Conservation (phyloP, 2,329 filamentous ascomycete genomes). For the Ceratocystiopsis minuta region DNA sequence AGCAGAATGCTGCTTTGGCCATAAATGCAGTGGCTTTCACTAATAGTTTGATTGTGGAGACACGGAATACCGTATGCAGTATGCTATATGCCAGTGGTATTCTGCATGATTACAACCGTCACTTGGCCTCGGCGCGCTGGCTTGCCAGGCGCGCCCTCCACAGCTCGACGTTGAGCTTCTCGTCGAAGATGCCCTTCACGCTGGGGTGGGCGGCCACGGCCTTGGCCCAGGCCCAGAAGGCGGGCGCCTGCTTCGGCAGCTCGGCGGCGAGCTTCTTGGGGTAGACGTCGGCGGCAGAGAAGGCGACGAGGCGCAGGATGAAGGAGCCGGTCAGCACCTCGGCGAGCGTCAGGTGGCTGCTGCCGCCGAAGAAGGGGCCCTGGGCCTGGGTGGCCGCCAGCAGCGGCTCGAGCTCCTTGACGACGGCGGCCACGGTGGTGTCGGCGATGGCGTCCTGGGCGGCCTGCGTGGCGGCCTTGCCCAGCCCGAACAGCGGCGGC, state of each 20-base stretch:
- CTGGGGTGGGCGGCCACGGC: constrained; percentile 43
- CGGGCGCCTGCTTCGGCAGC: constrained; percentile 36
- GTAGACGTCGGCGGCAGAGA: constrained; percentile 35
- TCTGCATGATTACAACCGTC: no score
- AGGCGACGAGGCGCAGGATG: constrained; percentile 38
- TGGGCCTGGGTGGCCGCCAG: constrained; percentile 25
- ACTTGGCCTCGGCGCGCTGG: constrained; percentile 7
- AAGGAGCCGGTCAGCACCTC: constrained; percentile 59
- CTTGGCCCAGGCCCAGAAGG: constrained; percentile 49
- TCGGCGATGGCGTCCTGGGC: constrained; percentile 30
- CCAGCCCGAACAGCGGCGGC: constrained; percentile 26
- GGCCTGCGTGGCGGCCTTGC: constrained; percentile 24
- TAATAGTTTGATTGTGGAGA: no score
- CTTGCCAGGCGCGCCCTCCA: constrained; percentile 7
- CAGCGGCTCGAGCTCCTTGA: constrained; percentile 58
- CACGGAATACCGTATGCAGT: no score
- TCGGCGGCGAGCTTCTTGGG: constrained; percentile 16
- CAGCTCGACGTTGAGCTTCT: constrained; percentile 24
- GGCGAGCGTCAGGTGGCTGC: constrained; percentile 47
- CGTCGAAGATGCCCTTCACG: constrained; percentile 45
- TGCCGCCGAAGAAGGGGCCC: constrained; percentile 41
- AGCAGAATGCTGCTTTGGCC: no score
- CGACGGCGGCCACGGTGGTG: constrained; percentile 35
- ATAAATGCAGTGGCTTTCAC: no score
- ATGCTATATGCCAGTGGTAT: no score